These are phyloP conservation scores for Amanita molliuscula DNA, from an alignment of 768 basidiomycete genomes.

Conservation along the genomic window DNA sequence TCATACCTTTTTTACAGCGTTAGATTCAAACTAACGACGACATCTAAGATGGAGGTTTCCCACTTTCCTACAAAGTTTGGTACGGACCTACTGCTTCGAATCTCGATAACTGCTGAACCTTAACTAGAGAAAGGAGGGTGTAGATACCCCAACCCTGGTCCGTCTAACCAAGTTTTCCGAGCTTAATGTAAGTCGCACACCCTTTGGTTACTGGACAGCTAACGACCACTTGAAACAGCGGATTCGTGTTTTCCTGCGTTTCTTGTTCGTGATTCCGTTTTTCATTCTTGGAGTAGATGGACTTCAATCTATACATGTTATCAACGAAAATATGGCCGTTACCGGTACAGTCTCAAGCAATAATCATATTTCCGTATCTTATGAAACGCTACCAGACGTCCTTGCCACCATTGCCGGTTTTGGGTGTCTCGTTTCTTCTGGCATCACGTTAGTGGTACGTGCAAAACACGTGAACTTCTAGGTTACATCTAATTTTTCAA, in stretches of 20 bases:
- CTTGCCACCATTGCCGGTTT: slow-evolving; percentile 47
- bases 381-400: slow-evolving; percentile 32
- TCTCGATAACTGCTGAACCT: neutral
- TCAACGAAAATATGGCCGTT: slow-evolving; percentile 52
- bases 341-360: slow-evolving; percentile 27
- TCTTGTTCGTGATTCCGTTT: slow-evolving; percentile 57
- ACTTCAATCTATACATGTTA: slow-evolving; percentile 42
- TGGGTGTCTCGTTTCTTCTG: slow-evolving; percentile 59
- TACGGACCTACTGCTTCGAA: slow-evolving; percentile 20
- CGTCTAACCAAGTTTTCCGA: slow-evolving; percentile 76
- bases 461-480: neutral
- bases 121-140: slow-evolving; percentile 45
- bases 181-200: slow-evolving; percentile 49
- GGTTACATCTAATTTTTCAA: neutral
- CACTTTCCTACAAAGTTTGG: slow-evolving; percentile 48
- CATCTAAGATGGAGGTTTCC: slow-evolving; percentile 51
- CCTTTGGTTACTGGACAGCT: neutral
- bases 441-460: slow-evolving; percentile 61
- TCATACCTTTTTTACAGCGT: slow-evolving; percentile 1
- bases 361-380: slow-evolving; percentile 1
- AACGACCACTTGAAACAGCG: slow-evolving; percentile 26
- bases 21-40: slow-evolving; percentile 7
- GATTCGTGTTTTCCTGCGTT: slow-evolving; percentile 64
- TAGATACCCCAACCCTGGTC: slow-evolving; percentile 55
- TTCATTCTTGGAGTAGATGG: slow-evolving; percentile 65